A percentile compares a stretch with the other conserved stretches of the same genome.
Conservation (phyloP, 2,329 filamentous ascomycete genomes). For the Ceratocystis cubensis region DNA sequence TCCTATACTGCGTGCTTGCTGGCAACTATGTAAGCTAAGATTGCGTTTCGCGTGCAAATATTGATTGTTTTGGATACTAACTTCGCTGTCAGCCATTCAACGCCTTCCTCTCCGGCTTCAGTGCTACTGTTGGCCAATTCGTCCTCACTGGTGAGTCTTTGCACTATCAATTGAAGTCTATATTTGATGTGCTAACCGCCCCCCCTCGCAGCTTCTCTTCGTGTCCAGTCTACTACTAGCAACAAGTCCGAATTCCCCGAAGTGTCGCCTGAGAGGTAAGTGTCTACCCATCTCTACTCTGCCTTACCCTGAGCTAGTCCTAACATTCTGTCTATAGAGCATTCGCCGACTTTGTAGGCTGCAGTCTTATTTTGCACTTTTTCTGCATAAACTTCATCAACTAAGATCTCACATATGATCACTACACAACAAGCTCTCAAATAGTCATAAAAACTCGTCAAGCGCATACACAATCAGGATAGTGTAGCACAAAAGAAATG, state of each 20-base stretch:
- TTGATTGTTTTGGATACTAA: background rate
- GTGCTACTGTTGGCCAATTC: slow-evolving; percentile 90
- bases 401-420: slow-evolving; percentile 36
- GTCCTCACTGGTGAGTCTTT: slow-evolving; percentile 65
- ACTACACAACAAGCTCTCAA: background rate
- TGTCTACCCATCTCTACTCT: background rate
- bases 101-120: slow-evolving; percentile 92
- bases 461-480: background rate
- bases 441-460: background rate
- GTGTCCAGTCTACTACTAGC: slow-evolving; percentile 80
- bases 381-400: slow-evolving; percentile 99
- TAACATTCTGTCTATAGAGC: slow-evolving; percentile 45
- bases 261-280: slow-evolving; percentile 68
- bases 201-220: slow-evolving; percentile 46
- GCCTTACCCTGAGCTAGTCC: background rate
- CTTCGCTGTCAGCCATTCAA: slow-evolving; percentile 68
- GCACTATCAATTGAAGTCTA: background rate
- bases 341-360: slow-evolving; percentile 92
- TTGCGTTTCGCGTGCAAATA: too few relatives aligned
- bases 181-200: background rate
- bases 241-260: slow-evolving; percentile 66
- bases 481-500: slow-evolving; percentile 6
- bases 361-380: slow-evolving; percentile 91
- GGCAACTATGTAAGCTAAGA: slow-evolving; percentile 74
- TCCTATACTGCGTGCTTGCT: slow-evolving; percentile 78